Base-by-base conservation (phyloP, 164 flowering plant species). In the Tinospora cordifolia region DNA sequence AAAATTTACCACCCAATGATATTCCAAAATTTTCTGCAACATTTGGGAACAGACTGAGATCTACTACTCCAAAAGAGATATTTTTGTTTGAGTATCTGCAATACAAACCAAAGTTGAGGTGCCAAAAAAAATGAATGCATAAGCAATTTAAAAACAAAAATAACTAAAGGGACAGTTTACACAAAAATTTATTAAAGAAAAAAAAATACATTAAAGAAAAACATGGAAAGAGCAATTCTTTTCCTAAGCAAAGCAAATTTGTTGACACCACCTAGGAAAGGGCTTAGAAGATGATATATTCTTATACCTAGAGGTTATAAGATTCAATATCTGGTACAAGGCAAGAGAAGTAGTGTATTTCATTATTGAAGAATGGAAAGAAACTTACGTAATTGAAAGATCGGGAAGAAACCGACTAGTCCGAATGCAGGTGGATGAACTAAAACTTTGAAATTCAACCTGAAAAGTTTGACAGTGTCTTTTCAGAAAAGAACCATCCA, bases 31-130 rank as follows among this genome's bases (percentile, higher is more conserved):
- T 87, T 72, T 83, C 95, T 38, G 97, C 97, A 67, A 82, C 90
- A 84, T 90, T 90, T 71, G 98, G 98, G 78, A 94, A 94, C 75
- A 91, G 92, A 25, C 98, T 93, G 75, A 94, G 88, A 82, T 94
- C 97, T 78, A 91, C 86, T 71, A 83, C 79, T 69, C 90, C 98
- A 78, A 94, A 94, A 69, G 96, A 91, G 24, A 94, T 39, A 78
- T 80, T 81, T 74, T 90, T 86, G 81, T 81, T 91, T 6, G 98
- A 91, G 80, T 88, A 94, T 69, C 97, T 91, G 88, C 65, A 19
- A 54, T 36, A 40, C 64, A 71, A 19, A 72, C 19, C 13, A 67
- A 67, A 44, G 67, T 46, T n/a, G 66, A 71, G 21, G 15, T 22
- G n/a, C 27, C 15, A 63, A 13, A 38, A 63, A 17, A 39, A 68